Conservation (phyloP, 768 basidiomycete genomes). For the Hydnomerulius pinastri region DNA sequence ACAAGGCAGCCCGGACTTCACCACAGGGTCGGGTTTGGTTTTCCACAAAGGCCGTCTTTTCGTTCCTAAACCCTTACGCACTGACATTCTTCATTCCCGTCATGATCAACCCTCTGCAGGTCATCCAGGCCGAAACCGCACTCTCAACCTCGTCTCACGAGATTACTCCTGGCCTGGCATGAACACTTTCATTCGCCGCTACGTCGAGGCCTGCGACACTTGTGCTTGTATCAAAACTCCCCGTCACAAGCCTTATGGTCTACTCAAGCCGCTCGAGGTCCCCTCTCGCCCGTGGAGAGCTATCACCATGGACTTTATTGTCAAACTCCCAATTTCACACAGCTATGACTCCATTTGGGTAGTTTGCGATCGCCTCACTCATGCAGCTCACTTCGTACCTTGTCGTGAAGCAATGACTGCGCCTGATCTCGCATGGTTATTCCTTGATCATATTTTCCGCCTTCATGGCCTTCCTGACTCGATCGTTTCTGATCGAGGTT, state of each 20-base stretch:
- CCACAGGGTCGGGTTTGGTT: constrained; percentile 14
- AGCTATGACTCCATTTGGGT: constrained; percentile 34
- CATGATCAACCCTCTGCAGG: constrained; percentile 43
- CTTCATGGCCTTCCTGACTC: constrained; percentile 22
- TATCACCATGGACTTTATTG: constrained; percentile 46
- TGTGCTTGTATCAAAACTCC: constrained; percentile 1
- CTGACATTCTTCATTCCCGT: constrained; percentile 28
- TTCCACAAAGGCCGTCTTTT: constrained; percentile 28
- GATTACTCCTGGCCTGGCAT: constrained; percentile 43
- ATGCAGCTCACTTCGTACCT: constrained; percentile 10
- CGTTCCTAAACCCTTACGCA: constrained; percentile 34
- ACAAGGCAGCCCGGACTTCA: constrained; percentile 12
- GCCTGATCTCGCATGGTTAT: constrained; percentile 10
- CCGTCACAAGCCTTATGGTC: constrained; percentile 10
- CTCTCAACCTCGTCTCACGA: constrained; percentile 30
- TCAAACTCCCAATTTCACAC: constrained; percentile 27
- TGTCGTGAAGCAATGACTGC: constrained; percentile 4
- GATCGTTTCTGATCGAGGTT: constrained; percentile 25
- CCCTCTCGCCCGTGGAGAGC: constrained; percentile 38
- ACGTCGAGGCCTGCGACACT: too few relatives aligned
- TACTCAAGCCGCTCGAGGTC: constrained; percentile 37
- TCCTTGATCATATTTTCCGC: constrained; percentile 8
- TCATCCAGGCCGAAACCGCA: constrained; percentile 41
- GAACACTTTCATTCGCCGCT: neutral
- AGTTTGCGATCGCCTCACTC: constrained; percentile 7